Evolutionary conservation across 2,329 filamentous ascomycete species (phyloP).

Genomic region (Oidium heveae): DNA sequence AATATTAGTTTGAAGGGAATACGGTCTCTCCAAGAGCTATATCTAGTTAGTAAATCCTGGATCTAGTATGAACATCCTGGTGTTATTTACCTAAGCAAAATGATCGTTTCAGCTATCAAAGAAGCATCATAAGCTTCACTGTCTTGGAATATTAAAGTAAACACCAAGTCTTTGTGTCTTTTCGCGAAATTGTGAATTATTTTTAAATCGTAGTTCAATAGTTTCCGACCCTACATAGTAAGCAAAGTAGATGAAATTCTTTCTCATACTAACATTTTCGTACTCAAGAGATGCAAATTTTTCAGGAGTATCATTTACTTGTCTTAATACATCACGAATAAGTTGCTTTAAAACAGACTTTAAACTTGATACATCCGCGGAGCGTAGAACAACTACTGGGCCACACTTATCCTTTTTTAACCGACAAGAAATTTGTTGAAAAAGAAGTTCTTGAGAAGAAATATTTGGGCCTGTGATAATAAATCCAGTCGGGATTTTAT

Average conservation of each 20-base stretch:
- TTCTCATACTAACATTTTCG: constrained; percentile 20
- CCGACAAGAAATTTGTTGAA: constrained; percentile 38
- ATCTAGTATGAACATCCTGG: not conserved
- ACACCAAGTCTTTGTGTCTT: constrained; percentile 25
- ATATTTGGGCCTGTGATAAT: constrained; percentile 59
- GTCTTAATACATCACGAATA: constrained; percentile 37
- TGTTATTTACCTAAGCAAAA: constrained; percentile 34
- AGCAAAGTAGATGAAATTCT: constrained; percentile 1
- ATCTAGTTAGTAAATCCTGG: constrained; percentile 1
- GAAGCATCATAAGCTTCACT: constrained; percentile 57
- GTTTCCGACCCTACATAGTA: constrained; percentile 27
- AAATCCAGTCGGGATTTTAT: constrained; percentile 33
- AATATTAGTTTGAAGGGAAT: constrained; percentile 58
- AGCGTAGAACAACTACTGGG: constrained; percentile 39
- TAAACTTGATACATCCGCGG: constrained; percentile 45
- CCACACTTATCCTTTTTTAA: constrained; percentile 23
- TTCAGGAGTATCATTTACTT: constrained; percentile 22
- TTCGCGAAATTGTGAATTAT: constrained; percentile 36
- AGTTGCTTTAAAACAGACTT: constrained; percentile 49
- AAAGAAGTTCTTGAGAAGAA: constrained; percentile 49
- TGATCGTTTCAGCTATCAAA: constrained; percentile 46
- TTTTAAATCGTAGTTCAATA: constrained; percentile 58
- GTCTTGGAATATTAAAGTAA: constrained; percentile 54
- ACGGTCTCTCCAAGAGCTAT: constrained; percentile 41
- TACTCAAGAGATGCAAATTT: constrained; percentile 22